Conservation (phyloP, 768 basidiomycete genomes). For the Macrolepiota albuminosa region DNA sequence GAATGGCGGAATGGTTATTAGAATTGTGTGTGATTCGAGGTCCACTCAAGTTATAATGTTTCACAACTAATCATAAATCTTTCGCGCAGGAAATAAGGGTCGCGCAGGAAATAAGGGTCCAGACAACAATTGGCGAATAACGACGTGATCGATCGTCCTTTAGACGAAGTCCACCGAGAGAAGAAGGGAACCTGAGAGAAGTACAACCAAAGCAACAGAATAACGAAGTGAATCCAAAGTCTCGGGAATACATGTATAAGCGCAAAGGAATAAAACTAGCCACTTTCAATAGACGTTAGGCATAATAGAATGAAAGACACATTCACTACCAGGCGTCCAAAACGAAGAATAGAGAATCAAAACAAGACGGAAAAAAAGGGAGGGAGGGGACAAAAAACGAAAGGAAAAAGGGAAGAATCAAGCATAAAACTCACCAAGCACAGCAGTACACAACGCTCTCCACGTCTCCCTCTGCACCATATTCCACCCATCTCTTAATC, state of each 20-base stretch:
- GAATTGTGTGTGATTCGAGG: neutral
- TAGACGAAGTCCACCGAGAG: neutral
- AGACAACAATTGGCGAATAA: neutral
- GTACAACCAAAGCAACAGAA: neutral
- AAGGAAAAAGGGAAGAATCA: neutral
- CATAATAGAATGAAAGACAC: neutral
- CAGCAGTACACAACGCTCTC: slow-evolving; percentile 40
- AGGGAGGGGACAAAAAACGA: too few species aligned
- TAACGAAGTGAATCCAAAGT: neutral
- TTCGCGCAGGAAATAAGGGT: neutral
- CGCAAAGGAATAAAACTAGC: too few species aligned
- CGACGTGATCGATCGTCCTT: neutral
- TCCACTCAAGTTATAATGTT: too few species aligned
- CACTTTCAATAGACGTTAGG: neutral
- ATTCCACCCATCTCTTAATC: slow-evolving; percentile 38
- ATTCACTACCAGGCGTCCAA: neutral
- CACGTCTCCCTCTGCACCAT: slow-evolving; percentile 42
- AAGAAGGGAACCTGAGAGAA: neutral
- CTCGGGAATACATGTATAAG: neutral
- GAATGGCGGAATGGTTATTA: neutral
- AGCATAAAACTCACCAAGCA: slow-evolving; percentile 30
- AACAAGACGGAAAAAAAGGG: neutral
- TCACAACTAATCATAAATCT: neutral
- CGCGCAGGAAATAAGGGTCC: neutral
- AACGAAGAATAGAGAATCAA: neutral